Percentiles rank a stretch among this genome's conserved stretches.
phyloP scores from a whole-genome alignment of 305 asterid genomes.

The Solanum hybrid region DNA sequence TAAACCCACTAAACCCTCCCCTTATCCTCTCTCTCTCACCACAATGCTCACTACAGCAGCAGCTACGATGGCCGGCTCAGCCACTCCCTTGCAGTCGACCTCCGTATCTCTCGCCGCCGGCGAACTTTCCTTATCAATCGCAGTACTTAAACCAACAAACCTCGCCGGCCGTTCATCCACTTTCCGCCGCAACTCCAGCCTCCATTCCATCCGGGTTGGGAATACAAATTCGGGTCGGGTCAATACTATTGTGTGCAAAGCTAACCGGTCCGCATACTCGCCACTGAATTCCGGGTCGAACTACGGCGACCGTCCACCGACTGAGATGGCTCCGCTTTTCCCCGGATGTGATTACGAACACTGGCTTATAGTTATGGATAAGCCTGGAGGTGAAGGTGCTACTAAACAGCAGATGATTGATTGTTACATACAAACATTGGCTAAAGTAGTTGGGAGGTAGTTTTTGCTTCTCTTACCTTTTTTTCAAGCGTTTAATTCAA shows the following conservation, averaged over 20 bases:
- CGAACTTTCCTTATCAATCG: neutral
- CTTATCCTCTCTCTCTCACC: neutral
- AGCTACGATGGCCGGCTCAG: neutral
- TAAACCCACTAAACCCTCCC: neutral
- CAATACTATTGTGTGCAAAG: slow-evolving; percentile 36
- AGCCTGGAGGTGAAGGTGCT: slow-evolving; percentile 97
- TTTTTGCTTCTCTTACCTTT: neutral
- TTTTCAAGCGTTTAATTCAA: neutral
- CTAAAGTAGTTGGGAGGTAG: slow-evolving; percentile 77
- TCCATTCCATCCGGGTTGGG: neutral
- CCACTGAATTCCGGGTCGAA: slow-evolving; percentile 74
- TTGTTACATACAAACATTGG: slow-evolving; percentile 75
- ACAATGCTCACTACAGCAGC: neutral
- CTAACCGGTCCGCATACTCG: slow-evolving; percentile 61
- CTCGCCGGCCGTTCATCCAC: neutral
- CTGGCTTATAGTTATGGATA: slow-evolving; percentile 94
- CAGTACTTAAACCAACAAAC: neutral
- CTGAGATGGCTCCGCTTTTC: slow-evolving; percentile 93
- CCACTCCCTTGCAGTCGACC: neutral
- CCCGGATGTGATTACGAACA: slow-evolving; percentile 96
- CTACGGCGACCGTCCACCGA: slow-evolving; percentile 79
- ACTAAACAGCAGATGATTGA: slow-evolving; percentile 85
- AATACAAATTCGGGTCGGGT: neutral
- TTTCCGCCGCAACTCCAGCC: neutral
- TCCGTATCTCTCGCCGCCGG: neutral